Conservation (phyloP, 441 rosid species). For the Dalechampia spathulata region DNA sequence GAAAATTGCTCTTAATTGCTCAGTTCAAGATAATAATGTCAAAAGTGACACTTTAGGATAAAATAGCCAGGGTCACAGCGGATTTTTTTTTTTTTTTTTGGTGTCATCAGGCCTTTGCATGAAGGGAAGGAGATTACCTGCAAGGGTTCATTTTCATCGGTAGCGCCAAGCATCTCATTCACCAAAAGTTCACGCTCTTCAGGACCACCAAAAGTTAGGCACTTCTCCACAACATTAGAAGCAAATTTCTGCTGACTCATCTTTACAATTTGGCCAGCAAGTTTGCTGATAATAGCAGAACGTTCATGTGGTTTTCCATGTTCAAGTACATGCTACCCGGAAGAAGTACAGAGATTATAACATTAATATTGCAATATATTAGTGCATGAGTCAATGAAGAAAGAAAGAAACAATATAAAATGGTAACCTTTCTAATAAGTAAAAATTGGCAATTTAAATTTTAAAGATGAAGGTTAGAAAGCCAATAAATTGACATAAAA, state of each 20-base stretch:
- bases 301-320: conserved; percentile 78
- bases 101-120: background rate
- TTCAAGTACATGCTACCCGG: conserved; percentile 75
- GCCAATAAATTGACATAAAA: background rate
- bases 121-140: conserved; percentile 37
- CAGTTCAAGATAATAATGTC: too few species aligned
- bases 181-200: conserved; percentile 77
- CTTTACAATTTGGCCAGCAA: conserved; percentile 85
- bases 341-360: conserved; percentile 11
- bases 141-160: conserved; percentile 92
- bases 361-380: background rate
- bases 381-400: background rate
- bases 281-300: conserved; percentile 63
- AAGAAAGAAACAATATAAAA: background rate
- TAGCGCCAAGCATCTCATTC: conserved; percentile 80
- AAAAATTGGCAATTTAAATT: background rate
- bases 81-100: too few species aligned
- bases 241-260: conserved; percentile 99
- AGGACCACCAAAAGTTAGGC: conserved; percentile 75
- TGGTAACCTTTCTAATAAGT: background rate
- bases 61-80: too few species aligned
- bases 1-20: too few species aligned
- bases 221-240: conserved; percentile 90
- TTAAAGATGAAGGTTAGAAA: background rate
- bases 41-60: too few species aligned